Conservation (phyloP, 1,284 basidiomycete species). For the Pseudozyma sp. region DNA sequence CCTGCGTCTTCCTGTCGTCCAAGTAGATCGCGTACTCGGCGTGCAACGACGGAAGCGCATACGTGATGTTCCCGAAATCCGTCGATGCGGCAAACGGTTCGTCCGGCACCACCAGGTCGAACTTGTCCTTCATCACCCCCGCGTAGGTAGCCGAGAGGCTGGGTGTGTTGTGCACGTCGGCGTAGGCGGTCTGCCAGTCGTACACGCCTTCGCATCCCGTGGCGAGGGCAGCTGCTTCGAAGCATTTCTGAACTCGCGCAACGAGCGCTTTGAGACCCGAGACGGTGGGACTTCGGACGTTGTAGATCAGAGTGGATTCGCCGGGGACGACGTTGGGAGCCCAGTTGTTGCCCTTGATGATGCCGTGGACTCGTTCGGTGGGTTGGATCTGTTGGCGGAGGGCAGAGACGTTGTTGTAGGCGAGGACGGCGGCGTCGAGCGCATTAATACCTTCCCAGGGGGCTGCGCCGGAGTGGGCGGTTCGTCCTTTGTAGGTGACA, state of each 20-base stretch:
- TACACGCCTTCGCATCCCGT: constrained; percentile 77
- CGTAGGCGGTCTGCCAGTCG: constrained; percentile 60
- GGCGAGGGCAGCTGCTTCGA: constrained; percentile 79
- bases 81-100: constrained; percentile 54
- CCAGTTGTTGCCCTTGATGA: constrained; percentile 68
- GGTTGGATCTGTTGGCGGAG: constrained; percentile 80
- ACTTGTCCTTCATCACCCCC: constrained; percentile 65
- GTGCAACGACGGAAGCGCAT: constrained; percentile 67
- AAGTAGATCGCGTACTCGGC: constrained; percentile 67
- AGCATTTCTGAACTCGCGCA: constrained; percentile 74
- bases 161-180: constrained; percentile 64
- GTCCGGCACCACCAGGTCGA: constrained; percentile 43
- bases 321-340: constrained; percentile 78
- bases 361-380: constrained; percentile 71
- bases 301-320: constrained; percentile 78
- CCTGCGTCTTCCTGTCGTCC: constrained; percentile 52
- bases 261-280: constrained; percentile 73
- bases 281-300: constrained; percentile 76
- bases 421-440: constrained; percentile 83
- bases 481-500: constrained; percentile 52
- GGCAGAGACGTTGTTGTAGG: constrained; percentile 80
- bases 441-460: constrained; percentile 88
- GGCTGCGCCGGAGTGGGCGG: constrained; percentile 69
- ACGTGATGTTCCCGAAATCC: constrained; percentile 69
- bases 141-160: constrained; percentile 53